phyloP scores from a whole-genome alignment of 768 basidiomycete species.

The Lyophyllum decastes region DNA sequence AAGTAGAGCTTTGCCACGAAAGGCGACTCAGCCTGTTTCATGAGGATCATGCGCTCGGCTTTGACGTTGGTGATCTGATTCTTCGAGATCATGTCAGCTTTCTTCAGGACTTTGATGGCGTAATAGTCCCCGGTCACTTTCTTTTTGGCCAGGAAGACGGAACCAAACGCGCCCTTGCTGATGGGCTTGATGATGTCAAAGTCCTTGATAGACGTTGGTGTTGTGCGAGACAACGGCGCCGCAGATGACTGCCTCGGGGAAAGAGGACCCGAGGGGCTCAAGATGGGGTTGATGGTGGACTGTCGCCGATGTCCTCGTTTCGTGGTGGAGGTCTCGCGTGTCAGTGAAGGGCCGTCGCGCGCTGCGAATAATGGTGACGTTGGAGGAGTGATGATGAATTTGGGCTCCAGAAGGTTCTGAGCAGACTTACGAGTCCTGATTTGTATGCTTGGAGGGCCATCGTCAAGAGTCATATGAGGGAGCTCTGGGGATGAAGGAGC shows the following conservation, averaged over 20 bases:
- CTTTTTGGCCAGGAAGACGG: constrained; percentile 98
- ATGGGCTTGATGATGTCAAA: constrained; percentile 99
- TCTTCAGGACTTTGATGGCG: constrained; percentile 99
- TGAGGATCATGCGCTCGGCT: constrained; percentile 98
- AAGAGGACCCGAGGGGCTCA: constrained; percentile 66
- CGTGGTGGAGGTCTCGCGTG: constrained; percentile 42
- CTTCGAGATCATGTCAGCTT: constrained; percentile 99
- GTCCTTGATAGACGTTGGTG: constrained; percentile 94
- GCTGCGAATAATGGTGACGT: constrained; percentile 65
- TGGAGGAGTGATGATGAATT: constrained; percentile 72
- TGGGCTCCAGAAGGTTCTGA: constrained; percentile 65
- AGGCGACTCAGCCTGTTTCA: constrained; percentile 98
- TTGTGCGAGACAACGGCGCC: constrained; percentile 75
- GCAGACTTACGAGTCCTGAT: constrained; percentile 67
- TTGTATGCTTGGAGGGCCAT: constrained; percentile 55
- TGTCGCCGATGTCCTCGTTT: constrained; percentile 70
- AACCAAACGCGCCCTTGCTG: constrained; percentile 97
- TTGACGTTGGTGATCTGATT: constrained; percentile 99
- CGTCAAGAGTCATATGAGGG: constrained; percentile 44
- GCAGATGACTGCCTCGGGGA: constrained; percentile 87
- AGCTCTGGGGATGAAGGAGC: constrained; percentile 45
- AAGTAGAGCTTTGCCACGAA: constrained; percentile 98
- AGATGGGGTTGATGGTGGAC: constrained; percentile 66
- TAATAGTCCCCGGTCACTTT: constrained; percentile 97
- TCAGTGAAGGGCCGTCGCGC: constrained; percentile 37